A percentile compares a stretch with the other conserved stretches of the same genome.
Conservation (phyloP, 768 basidiomycete genomes). For the Pulveroboletus sp. region DNA sequence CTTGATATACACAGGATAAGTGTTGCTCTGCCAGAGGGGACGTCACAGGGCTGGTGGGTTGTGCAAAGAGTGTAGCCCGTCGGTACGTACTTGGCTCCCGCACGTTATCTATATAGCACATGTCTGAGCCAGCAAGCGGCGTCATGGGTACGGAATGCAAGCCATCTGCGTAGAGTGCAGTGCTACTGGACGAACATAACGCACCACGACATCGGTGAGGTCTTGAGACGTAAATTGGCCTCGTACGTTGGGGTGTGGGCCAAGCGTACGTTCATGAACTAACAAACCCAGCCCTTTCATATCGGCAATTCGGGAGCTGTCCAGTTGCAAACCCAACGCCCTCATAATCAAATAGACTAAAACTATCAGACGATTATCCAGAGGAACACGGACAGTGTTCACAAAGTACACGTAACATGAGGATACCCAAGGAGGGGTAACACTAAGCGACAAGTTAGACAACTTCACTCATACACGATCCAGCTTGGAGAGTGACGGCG, state of each 20-base stretch:
- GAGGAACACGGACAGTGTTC: slow-evolving; percentile 9
- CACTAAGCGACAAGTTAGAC: slow-evolving; percentile 12
- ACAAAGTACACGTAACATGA: slow-evolving; percentile 17
- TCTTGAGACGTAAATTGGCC: slow-evolving; percentile 20
- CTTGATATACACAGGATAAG: slow-evolving; percentile 1
- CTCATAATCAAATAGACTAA: neutral
- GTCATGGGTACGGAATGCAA: neutral
- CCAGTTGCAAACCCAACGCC: too few species aligned
- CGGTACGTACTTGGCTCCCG: too few species aligned
- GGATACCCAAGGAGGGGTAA: slow-evolving; percentile 16
- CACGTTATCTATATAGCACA: neutral
- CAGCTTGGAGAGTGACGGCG: neutral
- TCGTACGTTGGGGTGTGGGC: neutral
- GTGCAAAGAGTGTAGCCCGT: neutral
- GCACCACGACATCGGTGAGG: too few species aligned
- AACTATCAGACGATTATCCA: neutral
- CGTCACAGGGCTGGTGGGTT: neutral
- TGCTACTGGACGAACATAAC: slow-evolving; percentile 23
- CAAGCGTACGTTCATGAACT: neutral
- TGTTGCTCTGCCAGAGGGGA: neutral
- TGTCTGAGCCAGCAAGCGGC: slow-evolving; percentile 20
- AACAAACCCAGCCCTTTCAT: neutral
- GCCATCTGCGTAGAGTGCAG: neutral
- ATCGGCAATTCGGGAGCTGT: too few species aligned
- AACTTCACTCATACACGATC: slow-evolving; percentile 15